Base-by-base conservation (phyloP, 2,329 filamentous ascomycete genomes). In the Phaeosphaeriaceae sp. region DNA sequence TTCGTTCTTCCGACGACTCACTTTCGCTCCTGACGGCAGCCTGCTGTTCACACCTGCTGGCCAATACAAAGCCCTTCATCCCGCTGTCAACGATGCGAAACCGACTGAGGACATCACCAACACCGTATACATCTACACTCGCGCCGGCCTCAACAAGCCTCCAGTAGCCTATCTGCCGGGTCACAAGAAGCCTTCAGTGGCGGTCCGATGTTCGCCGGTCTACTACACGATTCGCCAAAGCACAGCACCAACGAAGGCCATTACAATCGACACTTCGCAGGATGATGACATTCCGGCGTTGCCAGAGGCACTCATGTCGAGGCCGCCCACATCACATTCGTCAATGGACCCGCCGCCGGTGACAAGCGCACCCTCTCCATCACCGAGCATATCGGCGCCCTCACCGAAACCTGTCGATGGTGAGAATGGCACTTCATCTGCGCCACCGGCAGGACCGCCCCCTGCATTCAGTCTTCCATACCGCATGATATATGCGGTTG, bases 101-200 rank as follows among this genome's bases (percentile, higher is more conserved):
- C 85, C 88, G 0, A 86, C 86, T 0, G 94, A 95, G 68, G 94
- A 99, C 66, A 86, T 97, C 52, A 93, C 91, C 69, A 99, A 99
- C 74, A 99, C 95, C 0, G 96, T 99, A 22, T 99, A 99, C 79
- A 95, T 99, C 54, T 99, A 99, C 78, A 97, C 94, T 0, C 86
- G 95, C 69, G 95, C 94, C 28, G 95, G 95, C 23, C 93, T 99
- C 73, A 98, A 97, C 80, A 97, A 96, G 76, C 93, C 95, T 1
- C 95, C 95, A 2, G 91, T 98, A 57, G 93, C 94, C 7, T 95
- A 98, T 78, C 85, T 99, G 7, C 95, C 95, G 0, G 95, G 95
- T 1, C 94, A 98, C 79, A 99, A 97, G 83, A 99, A 99, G 78
- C 95, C 95, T 0, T 98, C 95, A 0, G 92, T 99, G 11, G 95